Base-by-base conservation (phyloP, 1,139 yeast species). In the Trichomonascaceae sp. region DNA sequence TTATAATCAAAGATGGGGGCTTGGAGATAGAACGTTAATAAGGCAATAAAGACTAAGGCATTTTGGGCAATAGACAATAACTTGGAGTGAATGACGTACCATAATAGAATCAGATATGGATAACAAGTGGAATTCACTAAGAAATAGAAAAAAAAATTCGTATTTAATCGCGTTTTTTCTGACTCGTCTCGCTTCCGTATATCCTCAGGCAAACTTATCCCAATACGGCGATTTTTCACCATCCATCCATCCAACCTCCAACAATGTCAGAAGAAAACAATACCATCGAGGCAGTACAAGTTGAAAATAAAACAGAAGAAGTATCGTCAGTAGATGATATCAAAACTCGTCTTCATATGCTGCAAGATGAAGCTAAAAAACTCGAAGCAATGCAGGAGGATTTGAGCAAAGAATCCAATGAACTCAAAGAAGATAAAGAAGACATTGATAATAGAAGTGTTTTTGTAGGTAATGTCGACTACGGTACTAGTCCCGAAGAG, bases 391-490 rank as follows among this genome's bases (percentile, higher is more conserved):
- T 82, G 68, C 84, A 81, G 57, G 75, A 75, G 39, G 79, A 77
- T 51, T 67, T 79, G 18, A 77, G 75, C 41, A 71, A 70, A 49
- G 81, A 76, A 53, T 72, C 72, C 39, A 74, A 74, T 32, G 76
- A 68, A 46, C 66, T 71, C 47, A 65, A 64, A 46, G 83, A 80
- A 53, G 78, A 77, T 58, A 78, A 77, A 59, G 80, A 77, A 54
- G 84, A 80, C 53, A 74, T 82, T 24, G 98, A 91, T 68, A 78
- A 88, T 2, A 79, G 95, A 57, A 86, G 96, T 1, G 78, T 91
- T 24, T 91, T 86, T 68, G 88, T 91, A 19, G 96, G 96, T 18
- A 89, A 89, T 65, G 95, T 91, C 22, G 95, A 88, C 64, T 85
- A 84, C 63, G 85, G 81, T 12, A 73, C 91, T 2, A 81, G 91